Evolutionary conservation across 257 asterid species (phyloP).

Genomic region (Craterostigma plantagineum): DNA sequence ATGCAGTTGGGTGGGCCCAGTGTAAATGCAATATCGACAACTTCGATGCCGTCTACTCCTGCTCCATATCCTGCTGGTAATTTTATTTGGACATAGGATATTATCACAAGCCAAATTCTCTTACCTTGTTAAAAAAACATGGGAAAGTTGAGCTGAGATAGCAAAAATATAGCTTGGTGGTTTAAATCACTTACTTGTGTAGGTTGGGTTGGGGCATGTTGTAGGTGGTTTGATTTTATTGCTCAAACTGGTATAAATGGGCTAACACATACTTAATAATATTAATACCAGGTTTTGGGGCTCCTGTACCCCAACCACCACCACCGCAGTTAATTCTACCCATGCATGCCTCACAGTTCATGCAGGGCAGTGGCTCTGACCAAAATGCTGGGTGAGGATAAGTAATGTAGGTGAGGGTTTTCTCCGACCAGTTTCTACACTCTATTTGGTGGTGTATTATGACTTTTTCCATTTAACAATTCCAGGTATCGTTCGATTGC

Average conservation of each 20-base stretch:
- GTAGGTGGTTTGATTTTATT: conserved; percentile 6
- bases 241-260: no score
- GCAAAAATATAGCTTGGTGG: no score
- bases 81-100: conserved; percentile 5
- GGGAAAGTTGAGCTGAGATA: no score
- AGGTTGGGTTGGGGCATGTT: background rate
- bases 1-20: conserved; percentile 72
- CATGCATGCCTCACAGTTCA: conserved; percentile 72
- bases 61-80: conserved; percentile 64
- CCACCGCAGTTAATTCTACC: conserved; percentile 75
- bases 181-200: no score
- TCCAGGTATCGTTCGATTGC: conserved; percentile 84
- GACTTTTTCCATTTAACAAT: background rate
- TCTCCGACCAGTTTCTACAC: background rate
- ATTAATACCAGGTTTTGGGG: conserved; percentile 44
- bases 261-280: conserved; percentile 13
- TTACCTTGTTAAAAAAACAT: no score
- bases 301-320: conserved; percentile 55
- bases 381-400: conserved; percentile 83
- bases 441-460: background rate
- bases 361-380: conserved; percentile 78
- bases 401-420: conserved; percentile 27
- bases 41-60: conserved; percentile 65
- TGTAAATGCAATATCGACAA: conserved; percentile 47
- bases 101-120: background rate